Base-by-base conservation (phyloP, 116 monocot species). In the Phalaenopsis hybrid region DNA sequence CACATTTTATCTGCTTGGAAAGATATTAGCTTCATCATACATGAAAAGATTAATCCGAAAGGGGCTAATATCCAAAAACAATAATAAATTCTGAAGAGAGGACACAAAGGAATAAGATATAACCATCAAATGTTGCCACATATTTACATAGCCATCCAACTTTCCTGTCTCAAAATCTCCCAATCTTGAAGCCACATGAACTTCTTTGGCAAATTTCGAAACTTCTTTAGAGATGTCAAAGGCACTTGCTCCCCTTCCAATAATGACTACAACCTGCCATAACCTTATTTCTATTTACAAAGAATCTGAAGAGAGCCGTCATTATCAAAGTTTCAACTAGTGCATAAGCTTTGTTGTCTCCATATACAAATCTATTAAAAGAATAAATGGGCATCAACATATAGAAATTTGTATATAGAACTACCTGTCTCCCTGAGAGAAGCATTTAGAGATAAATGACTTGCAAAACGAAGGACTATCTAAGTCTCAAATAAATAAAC, bases 221-320 rank as follows among this genome's bases (percentile, higher is more conserved):
- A 92, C 76, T 57, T 92, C 95, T 80, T 82, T 84, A 69, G 85
- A 90, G 20, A 95, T 92, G 46, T 92, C 95, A 79, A 75, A 8
- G 45, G 89, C 88, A 89, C 94, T 92, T 10, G 90, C 34, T 75
- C 86, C 86, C 28, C 51, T 83, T 44, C 94, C 94, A 70, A 92
- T 85, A 44, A 92, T 75, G 79, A 92, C 87, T 50, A 94, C 87
- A 69, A 87, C 81, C 94, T 94, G 89, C 75, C 72, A 34, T 16
- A 34, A 5, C 63, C 1, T 41, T 5, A 72, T 41, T 72, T 31
- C 16, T 13, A 37, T 34, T 72, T 41, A 72, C 15, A 72, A 15
- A 3, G 15, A 72, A 72, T 10, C 67, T 37, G 37, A 72, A 37
- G 28, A 28, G 28, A 37, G 37, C 37, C 37, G 3, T 37, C 37